Conservation (phyloP, 2,329 filamentous ascomycete genomes). For the Penicillium sp. region DNA sequence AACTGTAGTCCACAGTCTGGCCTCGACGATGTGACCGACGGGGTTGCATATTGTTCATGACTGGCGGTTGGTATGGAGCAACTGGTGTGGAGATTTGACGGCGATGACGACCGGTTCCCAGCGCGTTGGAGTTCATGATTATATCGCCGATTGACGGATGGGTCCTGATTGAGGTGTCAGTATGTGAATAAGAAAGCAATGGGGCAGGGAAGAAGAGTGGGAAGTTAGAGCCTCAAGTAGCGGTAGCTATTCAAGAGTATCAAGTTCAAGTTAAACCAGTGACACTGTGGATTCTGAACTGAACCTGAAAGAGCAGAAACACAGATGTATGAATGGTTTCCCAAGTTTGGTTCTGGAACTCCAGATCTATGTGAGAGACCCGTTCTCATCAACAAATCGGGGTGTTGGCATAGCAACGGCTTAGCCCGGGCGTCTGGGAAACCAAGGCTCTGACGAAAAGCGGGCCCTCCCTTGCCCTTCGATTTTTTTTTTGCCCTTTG, state of each 20-base stretch:
- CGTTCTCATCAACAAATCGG: slow-evolving; percentile 41
- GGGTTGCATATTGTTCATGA: slow-evolving; percentile 53
- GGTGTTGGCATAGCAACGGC: slow-evolving; percentile 39
- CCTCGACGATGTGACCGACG: slow-evolving; percentile 68
- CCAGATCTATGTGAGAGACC: slow-evolving; percentile 34
- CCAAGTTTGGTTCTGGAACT: slow-evolving; percentile 23
- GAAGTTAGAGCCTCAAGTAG: slow-evolving; percentile 18
- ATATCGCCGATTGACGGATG: slow-evolving; percentile 29
- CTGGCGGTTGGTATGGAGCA: slow-evolving; percentile 67
- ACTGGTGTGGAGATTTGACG: slow-evolving; percentile 84
- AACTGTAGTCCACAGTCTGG: slow-evolving; percentile 75
- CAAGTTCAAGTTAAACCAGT: neutral
- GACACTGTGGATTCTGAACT: slow-evolving; percentile 11
- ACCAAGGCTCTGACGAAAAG: slow-evolving; percentile 24
- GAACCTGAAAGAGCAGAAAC: slow-evolving; percentile 21
- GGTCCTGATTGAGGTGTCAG: slow-evolving; percentile 61
- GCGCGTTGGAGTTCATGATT: slow-evolving; percentile 28
- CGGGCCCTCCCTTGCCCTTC: slow-evolving; percentile 17
- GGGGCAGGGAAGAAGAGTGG: slow-evolving; percentile 16
- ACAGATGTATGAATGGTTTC: slow-evolving; percentile 25
- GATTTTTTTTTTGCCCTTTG: neutral
- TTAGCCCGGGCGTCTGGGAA: slow-evolving; percentile 29
- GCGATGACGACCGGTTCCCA: slow-evolving; percentile 69
- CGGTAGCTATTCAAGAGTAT: neutral
- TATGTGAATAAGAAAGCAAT: slow-evolving; percentile 44